A percentile compares a stretch with the other conserved stretches of the same genome.
Conservation (phyloP, 2,329 filamentous ascomycete species). For the Hymenoscyphus repandus region DNA sequence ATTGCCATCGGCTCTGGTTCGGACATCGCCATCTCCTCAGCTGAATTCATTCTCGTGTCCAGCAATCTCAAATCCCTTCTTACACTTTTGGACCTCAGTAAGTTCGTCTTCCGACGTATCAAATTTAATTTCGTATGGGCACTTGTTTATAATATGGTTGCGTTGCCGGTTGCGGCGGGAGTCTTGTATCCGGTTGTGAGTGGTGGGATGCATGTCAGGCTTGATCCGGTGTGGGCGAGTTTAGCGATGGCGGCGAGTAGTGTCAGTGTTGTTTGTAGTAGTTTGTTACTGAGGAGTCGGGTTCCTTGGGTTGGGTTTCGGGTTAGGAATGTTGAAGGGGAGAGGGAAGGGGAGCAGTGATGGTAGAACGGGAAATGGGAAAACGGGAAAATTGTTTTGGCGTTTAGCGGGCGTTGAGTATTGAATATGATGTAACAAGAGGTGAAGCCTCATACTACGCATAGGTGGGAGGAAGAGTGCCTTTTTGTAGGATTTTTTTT, state of each 20-base stretch:
- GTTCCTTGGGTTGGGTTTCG: constrained; percentile 34
- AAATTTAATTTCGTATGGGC: constrained; percentile 67
- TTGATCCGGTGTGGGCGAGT: constrained; percentile 81
- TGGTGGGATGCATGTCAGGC: constrained; percentile 49
- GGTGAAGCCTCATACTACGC: no score
- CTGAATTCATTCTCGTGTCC: constrained; percentile 72
- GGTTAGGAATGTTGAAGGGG: constrained; percentile 7
- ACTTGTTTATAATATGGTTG: constrained; percentile 57
- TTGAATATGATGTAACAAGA: no score
- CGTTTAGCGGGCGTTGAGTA: no score
- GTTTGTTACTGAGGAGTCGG: constrained; percentile 56
- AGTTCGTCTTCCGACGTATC: constrained; percentile 58
- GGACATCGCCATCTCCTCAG: constrained; percentile 76
- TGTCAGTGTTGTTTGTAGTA: constrained; percentile 82
- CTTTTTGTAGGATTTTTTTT: no score
- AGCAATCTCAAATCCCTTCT: constrained; percentile 54
- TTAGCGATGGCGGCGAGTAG: constrained; percentile 91
- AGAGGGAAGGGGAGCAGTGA: neutral
- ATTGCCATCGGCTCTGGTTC: constrained; percentile 78
- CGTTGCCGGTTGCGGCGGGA: constrained; percentile 62
- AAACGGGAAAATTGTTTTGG: no score
- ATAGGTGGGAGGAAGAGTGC: no score
- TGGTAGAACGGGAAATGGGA: no score
- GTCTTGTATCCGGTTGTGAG: constrained; percentile 54
- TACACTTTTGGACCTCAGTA: constrained; percentile 53